A percentile compares a stretch with the other conserved stretches of the same genome.
phyloP scores from a whole-genome alignment of 1,284 basidiomycete genomes.

The Amylostereum chailletii region DNA sequence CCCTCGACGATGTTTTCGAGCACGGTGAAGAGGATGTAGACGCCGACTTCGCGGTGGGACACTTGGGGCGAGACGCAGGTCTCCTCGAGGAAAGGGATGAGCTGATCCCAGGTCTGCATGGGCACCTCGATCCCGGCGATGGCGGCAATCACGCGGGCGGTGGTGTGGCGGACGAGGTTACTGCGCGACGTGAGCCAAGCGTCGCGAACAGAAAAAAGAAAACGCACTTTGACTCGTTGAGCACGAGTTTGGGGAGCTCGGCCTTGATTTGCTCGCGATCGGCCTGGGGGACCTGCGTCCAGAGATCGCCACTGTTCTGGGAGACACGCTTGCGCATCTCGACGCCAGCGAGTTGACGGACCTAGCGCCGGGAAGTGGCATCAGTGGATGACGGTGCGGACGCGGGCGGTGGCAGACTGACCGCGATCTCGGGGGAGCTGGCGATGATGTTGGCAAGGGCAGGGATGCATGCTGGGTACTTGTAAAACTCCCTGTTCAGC shows the following conservation, averaged over 20 bases:
- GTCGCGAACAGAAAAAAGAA: constrained; percentile 7
- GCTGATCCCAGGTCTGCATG: constrained; percentile 75
- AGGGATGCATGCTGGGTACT: constrained; percentile 83
- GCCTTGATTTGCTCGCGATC: constrained; percentile 83
- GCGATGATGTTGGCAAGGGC: constrained; percentile 87
- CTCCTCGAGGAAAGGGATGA: constrained; percentile 84
- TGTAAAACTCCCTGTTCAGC: constrained; percentile 89
- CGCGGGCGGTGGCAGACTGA: constrained; percentile 26
- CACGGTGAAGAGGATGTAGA: constrained; percentile 88
- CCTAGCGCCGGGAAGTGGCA: constrained; percentile 35
- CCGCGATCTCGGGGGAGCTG: constrained; percentile 69
- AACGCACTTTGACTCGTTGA: constrained; percentile 72
- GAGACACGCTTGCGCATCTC: constrained; percentile 92
- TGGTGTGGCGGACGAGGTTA: constrained; percentile 81
- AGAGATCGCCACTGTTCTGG: constrained; percentile 76
- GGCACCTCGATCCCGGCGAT: constrained; percentile 90
- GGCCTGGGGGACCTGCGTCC: constrained; percentile 67
- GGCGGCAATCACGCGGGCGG: constrained; percentile 88
- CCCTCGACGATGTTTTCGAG: constrained; percentile 90
- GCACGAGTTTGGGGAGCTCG: constrained; percentile 74
- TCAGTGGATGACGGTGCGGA: constrained; percentile 3
- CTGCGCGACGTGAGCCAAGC: constrained; percentile 29
- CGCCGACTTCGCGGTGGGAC: constrained; percentile 83
- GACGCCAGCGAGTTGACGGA: constrained; percentile 97
- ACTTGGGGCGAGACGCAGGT: constrained; percentile 67